Conservation (phyloP, 371 early-diverging fungal genomes). For the Apophysomyces elegans region DNA sequence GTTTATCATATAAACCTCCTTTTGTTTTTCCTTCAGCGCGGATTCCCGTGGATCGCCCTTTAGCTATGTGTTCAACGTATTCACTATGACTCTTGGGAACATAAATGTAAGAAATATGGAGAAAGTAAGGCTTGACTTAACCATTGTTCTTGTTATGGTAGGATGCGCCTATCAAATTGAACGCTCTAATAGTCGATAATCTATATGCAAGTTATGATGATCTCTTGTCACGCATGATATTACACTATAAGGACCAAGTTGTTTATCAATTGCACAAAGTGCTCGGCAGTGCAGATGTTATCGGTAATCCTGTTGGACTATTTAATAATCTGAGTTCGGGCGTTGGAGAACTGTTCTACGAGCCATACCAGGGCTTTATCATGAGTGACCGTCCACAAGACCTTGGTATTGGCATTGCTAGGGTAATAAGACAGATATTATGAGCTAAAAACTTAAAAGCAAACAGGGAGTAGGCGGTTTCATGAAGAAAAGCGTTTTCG, state of each 20-base stretch:
- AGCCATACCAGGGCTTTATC: conserved; percentile 96
- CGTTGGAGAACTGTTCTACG: conserved; percentile 96
- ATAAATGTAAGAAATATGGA: conserved; percentile 59
- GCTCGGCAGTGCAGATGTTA: conserved; percentile 86
- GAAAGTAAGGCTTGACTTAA: neutral
- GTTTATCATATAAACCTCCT: neutral
- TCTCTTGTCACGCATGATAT: conserved; percentile 32
- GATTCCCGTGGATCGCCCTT: conserved; percentile 34
- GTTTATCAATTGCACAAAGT: conserved; percentile 85
- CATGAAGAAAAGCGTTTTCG: conserved; percentile 95
- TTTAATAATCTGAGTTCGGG: conserved; percentile 96
- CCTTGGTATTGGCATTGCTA: conserved; percentile 92
- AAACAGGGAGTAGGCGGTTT: conserved; percentile 85
- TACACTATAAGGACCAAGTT: conserved; percentile 79
- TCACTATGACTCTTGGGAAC: conserved; percentile 91
- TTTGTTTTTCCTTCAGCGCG: conserved; percentile 26
- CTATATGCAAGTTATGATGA: conserved; percentile 68
- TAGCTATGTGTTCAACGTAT: conserved; percentile 69
- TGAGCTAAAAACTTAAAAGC: neutral
- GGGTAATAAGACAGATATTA: conserved; percentile 45
- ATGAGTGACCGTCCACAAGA: conserved; percentile 96
- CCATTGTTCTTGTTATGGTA: conserved; percentile 19
- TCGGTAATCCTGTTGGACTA: conserved; percentile 94
- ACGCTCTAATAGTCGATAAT: conserved; percentile 84
- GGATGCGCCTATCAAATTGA: conserved; percentile 84